phyloP scores from a whole-genome alignment of 106 monocot genomes.

The Posidonia australis region DNA sequence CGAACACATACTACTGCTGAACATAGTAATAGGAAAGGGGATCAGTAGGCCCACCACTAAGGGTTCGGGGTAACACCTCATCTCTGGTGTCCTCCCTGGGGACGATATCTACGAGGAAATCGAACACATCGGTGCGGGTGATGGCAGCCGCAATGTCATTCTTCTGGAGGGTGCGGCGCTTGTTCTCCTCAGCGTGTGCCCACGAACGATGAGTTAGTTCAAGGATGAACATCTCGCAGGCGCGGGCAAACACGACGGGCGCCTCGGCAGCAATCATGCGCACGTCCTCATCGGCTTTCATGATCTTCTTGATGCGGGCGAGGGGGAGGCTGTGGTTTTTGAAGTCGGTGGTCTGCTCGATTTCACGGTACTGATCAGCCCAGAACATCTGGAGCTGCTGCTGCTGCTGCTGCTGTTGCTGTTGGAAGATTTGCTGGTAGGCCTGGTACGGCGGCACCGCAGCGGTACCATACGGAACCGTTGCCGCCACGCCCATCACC shows the following conservation, averaged over 20 bases:
- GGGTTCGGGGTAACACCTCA: constrained; percentile 12
- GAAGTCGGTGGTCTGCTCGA: constrained; percentile 62
- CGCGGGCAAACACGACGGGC: constrained; percentile 38
- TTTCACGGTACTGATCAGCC: constrained; percentile 62
- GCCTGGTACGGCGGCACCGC: constrained; percentile 16
- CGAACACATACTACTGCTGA: constrained; percentile 13
- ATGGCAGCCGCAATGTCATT: constrained; percentile 35
- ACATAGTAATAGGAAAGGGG: constrained; percentile 13
- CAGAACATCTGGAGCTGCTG: constrained; percentile 54
- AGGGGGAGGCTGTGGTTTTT: constrained; percentile 72
- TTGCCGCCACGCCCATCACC: constrained; percentile 13
- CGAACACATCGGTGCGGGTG: constrained; percentile 43
- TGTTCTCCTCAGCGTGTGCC: constrained; percentile 35
- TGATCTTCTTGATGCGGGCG: constrained; percentile 86
- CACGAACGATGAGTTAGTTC: constrained; percentile 29
- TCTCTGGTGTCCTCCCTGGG: constrained; percentile 18
- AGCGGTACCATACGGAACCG: constrained; percentile 13
- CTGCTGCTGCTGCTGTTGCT: constrained; percentile 19
- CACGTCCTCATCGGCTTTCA: constrained; percentile 84
- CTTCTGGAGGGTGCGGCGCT: constrained; percentile 30
- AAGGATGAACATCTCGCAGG: constrained; percentile 33
- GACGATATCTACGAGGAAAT: constrained; percentile 48
- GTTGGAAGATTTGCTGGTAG: constrained; percentile 22
- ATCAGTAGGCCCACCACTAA: constrained; percentile 8
- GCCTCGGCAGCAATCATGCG: constrained; percentile 87